These are phyloP conservation scores for Rutidosis leptorrhynchoides DNA, from an alignment of 129 eudicot genomes.

Conservation along the genomic window DNA sequence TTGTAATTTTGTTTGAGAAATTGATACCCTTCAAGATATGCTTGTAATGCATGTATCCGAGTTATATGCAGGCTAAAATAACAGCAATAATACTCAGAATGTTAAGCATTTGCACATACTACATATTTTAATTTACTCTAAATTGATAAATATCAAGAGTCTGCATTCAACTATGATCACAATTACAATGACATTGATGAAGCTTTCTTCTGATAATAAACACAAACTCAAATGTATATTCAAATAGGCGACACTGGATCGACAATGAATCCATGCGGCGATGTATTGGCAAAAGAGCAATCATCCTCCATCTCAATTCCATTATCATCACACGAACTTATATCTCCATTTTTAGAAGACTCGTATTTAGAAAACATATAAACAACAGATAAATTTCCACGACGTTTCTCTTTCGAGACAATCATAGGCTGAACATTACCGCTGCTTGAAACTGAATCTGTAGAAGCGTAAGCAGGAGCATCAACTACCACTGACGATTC, in stretches of 20 bases:
- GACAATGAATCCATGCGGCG: constrained; percentile 28
- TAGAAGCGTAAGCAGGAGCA: constrained; percentile 31
- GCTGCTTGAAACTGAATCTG: constrained; percentile 5
- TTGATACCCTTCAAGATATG: neutral
- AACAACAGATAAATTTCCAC: constrained; percentile 41
- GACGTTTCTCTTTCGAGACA: constrained; percentile 28
- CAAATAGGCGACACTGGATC: constrained; percentile 16
- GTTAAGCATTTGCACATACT: neutral
- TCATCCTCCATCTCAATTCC: constrained; percentile 31
- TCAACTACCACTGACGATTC: constrained; percentile 23
- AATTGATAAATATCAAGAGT: constrained; percentile 1
- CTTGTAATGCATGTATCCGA: neutral
- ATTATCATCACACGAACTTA: constrained; percentile 26
- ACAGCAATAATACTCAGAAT: neutral
- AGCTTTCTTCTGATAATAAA: neutral
- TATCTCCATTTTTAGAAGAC: constrained; percentile 27
- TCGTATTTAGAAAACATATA: constrained; percentile 58
- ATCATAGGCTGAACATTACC: constrained; percentile 27
- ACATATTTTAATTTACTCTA: neutral
- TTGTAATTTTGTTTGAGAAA: constrained; percentile 14
- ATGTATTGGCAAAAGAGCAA: constrained; percentile 41
- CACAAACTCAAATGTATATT: constrained; percentile 12
- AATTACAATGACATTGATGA: constrained; percentile 7
- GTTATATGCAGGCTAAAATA: neutral
- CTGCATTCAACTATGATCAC: constrained; percentile 3